Conservation (phyloP, 2,329 filamentous ascomycete species). For the Microsporum ferrugineum region DNA sequence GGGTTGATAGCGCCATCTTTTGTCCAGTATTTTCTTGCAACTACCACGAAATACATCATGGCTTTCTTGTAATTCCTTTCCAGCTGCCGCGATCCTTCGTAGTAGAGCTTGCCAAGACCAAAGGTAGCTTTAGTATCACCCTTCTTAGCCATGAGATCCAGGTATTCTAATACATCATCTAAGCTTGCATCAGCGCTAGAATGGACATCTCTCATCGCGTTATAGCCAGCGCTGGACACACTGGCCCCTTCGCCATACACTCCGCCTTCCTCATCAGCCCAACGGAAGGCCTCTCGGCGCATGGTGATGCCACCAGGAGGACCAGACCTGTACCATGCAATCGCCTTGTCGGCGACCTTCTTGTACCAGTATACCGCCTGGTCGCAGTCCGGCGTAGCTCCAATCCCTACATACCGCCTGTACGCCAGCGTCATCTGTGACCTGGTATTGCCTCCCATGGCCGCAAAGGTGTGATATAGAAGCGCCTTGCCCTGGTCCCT, state of each 20-base stretch:
- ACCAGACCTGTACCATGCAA: constrained; percentile 75
- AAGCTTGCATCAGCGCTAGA: constrained; percentile 77
- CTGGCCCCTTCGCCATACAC: constrained; percentile 94
- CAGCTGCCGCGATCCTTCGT: constrained; percentile 69
- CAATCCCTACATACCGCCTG: constrained; percentile 73
- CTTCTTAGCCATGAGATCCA: constrained; percentile 81
- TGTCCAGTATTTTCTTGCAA: constrained; percentile 72
- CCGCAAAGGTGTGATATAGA: constrained; percentile 89
- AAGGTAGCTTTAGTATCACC: constrained; percentile 81
- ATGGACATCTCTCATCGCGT: constrained; percentile 62
- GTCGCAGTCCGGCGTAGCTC: constrained; percentile 75
- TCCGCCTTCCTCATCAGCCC: constrained; percentile 82
- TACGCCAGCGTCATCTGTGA: constrained; percentile 93
- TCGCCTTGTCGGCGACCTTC: constrained; percentile 82
- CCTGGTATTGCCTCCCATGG: constrained; percentile 65
- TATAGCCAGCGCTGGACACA: constrained; percentile 71
- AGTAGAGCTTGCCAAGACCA: constrained; percentile 73
- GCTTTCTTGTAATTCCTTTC: constrained; percentile 62
- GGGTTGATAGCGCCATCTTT: constrained; percentile 63
- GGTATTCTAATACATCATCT: constrained; percentile 88
- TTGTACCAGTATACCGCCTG: constrained; percentile 81
- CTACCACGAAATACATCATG: constrained; percentile 67
- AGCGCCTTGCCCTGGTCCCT: constrained; percentile 83
- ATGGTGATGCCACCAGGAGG: constrained; percentile 78
- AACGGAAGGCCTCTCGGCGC: constrained; percentile 65